These are phyloP conservation scores for Stevia rebaudiana DNA, from an alignment of 140 eudicot genomes.

Conservation along the genomic window DNA sequence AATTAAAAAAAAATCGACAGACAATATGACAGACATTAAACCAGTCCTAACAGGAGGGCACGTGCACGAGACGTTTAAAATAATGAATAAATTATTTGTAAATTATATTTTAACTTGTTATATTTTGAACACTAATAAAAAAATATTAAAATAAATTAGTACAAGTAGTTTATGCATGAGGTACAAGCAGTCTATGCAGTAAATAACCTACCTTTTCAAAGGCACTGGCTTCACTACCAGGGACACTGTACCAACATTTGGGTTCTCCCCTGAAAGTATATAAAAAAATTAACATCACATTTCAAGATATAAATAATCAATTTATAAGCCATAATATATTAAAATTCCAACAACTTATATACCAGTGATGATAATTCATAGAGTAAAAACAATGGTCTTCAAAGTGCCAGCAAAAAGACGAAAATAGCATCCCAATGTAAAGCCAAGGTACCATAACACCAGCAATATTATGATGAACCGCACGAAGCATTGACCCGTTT, in stretches of 20 bases:
- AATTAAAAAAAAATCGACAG: neutral
- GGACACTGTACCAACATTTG: constrained; percentile 97
- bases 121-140: neutral
- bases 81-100: too few species aligned
- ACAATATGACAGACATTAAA: neutral
- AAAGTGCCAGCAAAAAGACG: constrained; percentile 98
- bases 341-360: constrained; percentile 23
- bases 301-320: neutral
- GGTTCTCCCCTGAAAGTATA: constrained; percentile 92
- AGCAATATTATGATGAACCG: constrained; percentile 90
- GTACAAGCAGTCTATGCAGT: neutral
- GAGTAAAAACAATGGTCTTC: constrained; percentile 98
- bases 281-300: constrained; percentile 3
- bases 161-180: neutral
- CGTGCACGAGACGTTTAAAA: neutral
- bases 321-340: neutral
- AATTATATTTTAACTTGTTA: neutral
- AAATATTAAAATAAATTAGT: too few species aligned
- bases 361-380: constrained; percentile 99
- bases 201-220: constrained; percentile 73
- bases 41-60: neutral
- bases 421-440: constrained; percentile 94
- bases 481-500: constrained; percentile 88
- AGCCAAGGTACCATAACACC: constrained; percentile 99
- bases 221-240: constrained; percentile 87